Evolutionary conservation across 768 basidiomycete genomes (phyloP), one percentile per base, ranked within the genome.

Genomic region (Lactarius tabidus): DNA sequence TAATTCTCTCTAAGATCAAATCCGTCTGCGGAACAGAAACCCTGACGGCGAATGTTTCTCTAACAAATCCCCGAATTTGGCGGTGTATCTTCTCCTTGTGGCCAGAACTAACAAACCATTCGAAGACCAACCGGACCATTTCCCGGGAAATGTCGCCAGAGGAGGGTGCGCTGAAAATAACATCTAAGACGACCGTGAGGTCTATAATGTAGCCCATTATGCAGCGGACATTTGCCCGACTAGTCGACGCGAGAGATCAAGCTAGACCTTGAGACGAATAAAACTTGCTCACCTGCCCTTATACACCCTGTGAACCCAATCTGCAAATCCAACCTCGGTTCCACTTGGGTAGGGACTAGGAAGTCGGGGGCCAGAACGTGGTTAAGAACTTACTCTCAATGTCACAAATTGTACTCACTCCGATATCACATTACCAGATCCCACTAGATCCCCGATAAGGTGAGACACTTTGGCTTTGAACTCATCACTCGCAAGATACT

Each of bases 131-230:
- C 31, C 3, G 36, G n/a, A 41, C 29, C 1, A 26, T 18, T n/a
- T 14, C 14, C 15, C 0, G 10, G 10, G 63, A 64, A 23, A 53
- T 51, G 20, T 31, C 31, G 23, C n/a, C 39, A 12, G 28, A n/a
- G n/a, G n/a, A 33, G 36, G 18, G 9, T 43, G 20, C 10, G 43
- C 20, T 6, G 26, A 53, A 64, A 45, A 52, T 23, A 23, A 1
- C 14, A 28, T 59, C 18, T 1, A 54, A 38, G 31, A 64, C 36
- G 2, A 64, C 39, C 1, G 39, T 59, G 33, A 64, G 63, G 26
- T 59, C 31, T 45, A 64, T 58, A 43, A 64, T 59, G 41, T 64
- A 59, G 38, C 51, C 63, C 58, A 59, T 54, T 15, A 65, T 20
- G 39, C 60, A 61, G 35, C 28, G 53, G 2, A 61, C 35, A 20